Base-by-base conservation (phyloP, 1,139 yeast genomes). In the Debaryomyces coudertii region DNA sequence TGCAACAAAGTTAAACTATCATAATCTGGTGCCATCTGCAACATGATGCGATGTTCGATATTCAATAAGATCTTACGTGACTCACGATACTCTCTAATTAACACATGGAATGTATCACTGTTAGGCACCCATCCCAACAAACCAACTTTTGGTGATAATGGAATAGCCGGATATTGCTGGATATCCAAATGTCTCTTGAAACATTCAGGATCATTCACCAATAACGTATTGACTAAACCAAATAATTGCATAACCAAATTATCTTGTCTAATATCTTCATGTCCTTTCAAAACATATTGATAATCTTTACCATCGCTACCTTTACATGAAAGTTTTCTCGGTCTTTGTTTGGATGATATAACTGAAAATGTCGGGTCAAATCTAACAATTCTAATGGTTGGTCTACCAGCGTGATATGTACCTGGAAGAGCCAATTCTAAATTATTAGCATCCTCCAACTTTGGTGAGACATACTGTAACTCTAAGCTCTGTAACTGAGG, bases 21-120 rank as follows among this genome's bases (percentile, higher is more conserved):
- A 65, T 90, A 95, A 63, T 92, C 97, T 1, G 98, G 98, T 0
- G 98, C 97, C 98, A 93, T 92, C 63, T 93, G 98, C 33, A 90
- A 69, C 96, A 93, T 92, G 47, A 93, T 89, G 53, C 98, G 79
- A 63, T 92, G 97, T 64, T 93, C 99, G 58, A 93, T 90, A 64
- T 92, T 92, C 53, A 93, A 73, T 53, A 92, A 77, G 42, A 92
- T 88, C 71, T 90, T 92, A 50, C 97, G 81, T 8, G 92, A 85
- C 55, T 93, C 98, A 57, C 99, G 81, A 61, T 92, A 90, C 56
- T 93, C 98, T 51, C 92, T 80, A 46, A 95, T 93, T 51, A 95
- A 75, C 3, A 87, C 92, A 66, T 95, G 99, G 81, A 95, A 87
- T 0, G 99, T 95, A 60, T 95, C 99, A 61, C 96, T 87, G 60